Evolutionary conservation across 345 rosid species (phyloP).

Genomic region (Pistacia atlantica): DNA sequence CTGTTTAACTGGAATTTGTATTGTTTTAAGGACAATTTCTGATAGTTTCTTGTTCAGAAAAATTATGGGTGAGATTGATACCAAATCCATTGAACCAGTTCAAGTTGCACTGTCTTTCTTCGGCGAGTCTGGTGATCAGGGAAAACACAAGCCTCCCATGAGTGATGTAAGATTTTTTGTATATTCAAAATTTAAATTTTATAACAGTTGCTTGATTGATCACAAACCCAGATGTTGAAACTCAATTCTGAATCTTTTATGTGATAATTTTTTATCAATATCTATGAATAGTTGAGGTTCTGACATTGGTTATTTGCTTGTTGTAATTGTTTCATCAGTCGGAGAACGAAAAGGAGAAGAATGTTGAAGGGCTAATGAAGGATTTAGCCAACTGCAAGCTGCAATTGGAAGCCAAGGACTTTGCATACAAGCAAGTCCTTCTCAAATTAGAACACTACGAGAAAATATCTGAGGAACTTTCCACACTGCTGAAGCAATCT

Average conservation of each 20-base stretch:
- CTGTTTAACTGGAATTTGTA: background rate
- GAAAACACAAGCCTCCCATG: conserved; percentile 23
- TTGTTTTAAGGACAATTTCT: background rate
- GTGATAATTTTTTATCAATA: too few species aligned
- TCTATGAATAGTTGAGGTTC: too few species aligned
- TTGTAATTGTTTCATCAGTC: background rate
- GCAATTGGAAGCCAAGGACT: conserved; percentile 55
- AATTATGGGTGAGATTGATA: conserved; percentile 55
- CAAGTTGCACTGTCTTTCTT: conserved; percentile 51
- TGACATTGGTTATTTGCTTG: background rate
- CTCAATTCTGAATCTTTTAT: too few species aligned
- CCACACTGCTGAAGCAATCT: conserved; percentile 32
- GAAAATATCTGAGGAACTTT: conserved; percentile 39
- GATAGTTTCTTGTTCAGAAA: background rate
- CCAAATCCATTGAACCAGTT: conserved; percentile 52
- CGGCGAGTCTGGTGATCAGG: conserved; percentile 35
- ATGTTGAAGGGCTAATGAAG: conserved; percentile 32
- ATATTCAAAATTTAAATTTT: too few species aligned
- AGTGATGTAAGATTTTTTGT: conserved; percentile 29
- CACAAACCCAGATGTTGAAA: too few species aligned
- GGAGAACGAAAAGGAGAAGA: conserved; percentile 37
- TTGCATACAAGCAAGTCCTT: conserved; percentile 34
- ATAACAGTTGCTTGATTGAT: too few species aligned
- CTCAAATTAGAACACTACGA: conserved; percentile 37
- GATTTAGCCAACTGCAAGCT: conserved; percentile 48